phyloP scores from a whole-genome alignment of 352 stramenopile species.

The Phytopythium oedochilum region DNA sequence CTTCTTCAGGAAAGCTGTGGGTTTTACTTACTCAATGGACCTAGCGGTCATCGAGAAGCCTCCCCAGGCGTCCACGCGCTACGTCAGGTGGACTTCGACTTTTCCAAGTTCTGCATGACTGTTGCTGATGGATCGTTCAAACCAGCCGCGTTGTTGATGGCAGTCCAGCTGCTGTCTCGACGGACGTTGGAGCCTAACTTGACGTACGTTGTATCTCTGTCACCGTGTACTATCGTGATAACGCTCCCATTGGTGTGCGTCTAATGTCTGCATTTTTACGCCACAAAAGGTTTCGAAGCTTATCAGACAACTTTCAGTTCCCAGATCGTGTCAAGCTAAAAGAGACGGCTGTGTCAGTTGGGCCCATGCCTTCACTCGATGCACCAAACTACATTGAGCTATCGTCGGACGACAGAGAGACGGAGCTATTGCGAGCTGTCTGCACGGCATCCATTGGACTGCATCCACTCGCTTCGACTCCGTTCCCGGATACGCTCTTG shows the following conservation, averaged over 20 bases:
- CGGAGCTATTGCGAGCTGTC: conserved; percentile 22
- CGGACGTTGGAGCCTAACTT: conserved; percentile 32
- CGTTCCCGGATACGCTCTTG: neutral
- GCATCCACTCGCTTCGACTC: neutral
- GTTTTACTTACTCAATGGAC: neutral
- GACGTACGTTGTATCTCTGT: conserved; percentile 19
- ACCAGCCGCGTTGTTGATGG: conserved; percentile 31
- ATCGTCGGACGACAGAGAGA: conserved; percentile 31
- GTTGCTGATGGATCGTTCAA: conserved; percentile 51
- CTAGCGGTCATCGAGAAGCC: neutral
- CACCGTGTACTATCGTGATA: neutral
- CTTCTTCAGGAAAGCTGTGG: neutral
- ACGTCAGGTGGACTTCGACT: conserved; percentile 64
- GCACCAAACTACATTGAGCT: conserved; percentile 43
- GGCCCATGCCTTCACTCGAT: conserved; percentile 7
- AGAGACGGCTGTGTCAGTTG: conserved; percentile 21
- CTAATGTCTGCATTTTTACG: neutral
- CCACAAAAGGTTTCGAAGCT: conserved; percentile 28
- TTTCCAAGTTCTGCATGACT: conserved; percentile 32
- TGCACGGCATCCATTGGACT: conserved; percentile 16
- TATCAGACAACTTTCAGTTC: conserved; percentile 56
- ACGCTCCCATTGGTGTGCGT: neutral
- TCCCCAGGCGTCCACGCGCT: conserved; percentile 18
- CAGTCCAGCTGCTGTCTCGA: conserved; percentile 39
- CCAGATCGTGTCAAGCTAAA: conserved; percentile 49